phyloP scores from a whole-genome alignment of 495 filamentous ascomycete genomes.

The Umbilicaria muhlenbergii region DNA sequence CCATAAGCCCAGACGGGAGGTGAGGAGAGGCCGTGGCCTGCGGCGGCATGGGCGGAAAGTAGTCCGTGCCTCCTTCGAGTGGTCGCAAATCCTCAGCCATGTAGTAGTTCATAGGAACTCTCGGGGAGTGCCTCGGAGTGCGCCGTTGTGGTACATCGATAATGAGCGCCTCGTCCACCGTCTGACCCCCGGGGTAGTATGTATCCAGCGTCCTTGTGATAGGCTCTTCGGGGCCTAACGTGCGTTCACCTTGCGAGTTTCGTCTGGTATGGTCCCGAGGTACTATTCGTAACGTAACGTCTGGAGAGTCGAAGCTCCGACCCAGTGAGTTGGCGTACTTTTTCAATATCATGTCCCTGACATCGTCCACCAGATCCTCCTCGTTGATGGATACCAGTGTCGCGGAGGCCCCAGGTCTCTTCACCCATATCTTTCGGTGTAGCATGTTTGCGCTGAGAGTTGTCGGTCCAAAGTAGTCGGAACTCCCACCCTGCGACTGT shows the following conservation, averaged over 20 bases:
- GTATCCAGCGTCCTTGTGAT: conserved; percentile 62
- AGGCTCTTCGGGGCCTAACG: conserved; percentile 75
- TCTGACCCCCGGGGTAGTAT: conserved; percentile 80
- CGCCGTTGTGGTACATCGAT: conserved; percentile 74
- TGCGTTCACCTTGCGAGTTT: conserved; percentile 41
- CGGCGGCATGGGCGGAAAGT: conserved; percentile 76
- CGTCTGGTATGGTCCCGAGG: conserved; percentile 30
- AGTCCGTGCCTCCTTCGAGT: conserved; percentile 61
- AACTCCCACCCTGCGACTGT: conserved; percentile 2
- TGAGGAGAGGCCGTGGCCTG: conserved; percentile 24
- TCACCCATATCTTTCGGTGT: conserved; percentile 87
- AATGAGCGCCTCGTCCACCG: conserved; percentile 75
- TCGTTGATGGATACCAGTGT: conserved; percentile 74
- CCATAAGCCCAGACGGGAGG: conserved; percentile 20
- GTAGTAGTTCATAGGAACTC: conserved; percentile 39
- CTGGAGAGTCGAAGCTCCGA: conserved; percentile 74
- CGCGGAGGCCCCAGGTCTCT: conserved; percentile 64
- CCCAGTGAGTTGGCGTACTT: conserved; percentile 93
- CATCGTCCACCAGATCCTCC: conserved; percentile 88
- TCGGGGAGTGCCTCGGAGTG: conserved; percentile 73
- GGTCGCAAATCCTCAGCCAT: conserved; percentile 46
- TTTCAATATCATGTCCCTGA: conserved; percentile 76
- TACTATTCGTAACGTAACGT: conserved; percentile 54
- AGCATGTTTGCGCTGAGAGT: conserved; percentile 33
- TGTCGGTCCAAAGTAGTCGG: conserved; percentile 11